A percentile compares a stretch with the other conserved stretches of the same genome.
phyloP scores from a whole-genome alignment of 495 filamentous ascomycete species.

The Cenococcum geophilum region DNA sequence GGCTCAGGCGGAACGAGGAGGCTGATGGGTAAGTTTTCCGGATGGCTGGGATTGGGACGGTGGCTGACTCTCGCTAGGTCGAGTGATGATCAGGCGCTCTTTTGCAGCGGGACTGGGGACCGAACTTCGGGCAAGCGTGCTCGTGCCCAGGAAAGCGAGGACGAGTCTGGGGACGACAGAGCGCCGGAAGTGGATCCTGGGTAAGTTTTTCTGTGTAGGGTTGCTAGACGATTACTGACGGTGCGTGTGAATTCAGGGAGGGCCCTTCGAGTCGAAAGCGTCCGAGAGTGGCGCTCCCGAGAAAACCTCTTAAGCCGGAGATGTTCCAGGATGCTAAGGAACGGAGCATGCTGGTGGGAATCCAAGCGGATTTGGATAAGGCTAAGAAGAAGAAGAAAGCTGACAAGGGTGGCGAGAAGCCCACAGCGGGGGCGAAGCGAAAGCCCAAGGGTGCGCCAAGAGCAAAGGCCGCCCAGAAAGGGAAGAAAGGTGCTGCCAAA shows the following conservation, averaged over 20 bases:
- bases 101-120: too few relatives aligned
- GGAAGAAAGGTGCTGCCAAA: neutral
- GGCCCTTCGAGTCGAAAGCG: conserved; percentile 6
- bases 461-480: neutral
- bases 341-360: conserved; percentile 16
- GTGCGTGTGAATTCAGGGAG: neutral
- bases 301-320: conserved; percentile 11
- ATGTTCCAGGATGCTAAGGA: conserved; percentile 15
- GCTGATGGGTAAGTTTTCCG: neutral
- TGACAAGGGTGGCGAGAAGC: too few relatives aligned
- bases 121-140: too few relatives aligned
- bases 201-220: neutral
- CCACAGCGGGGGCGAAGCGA: conserved; percentile 4
- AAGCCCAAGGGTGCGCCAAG: neutral
- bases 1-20: neutral
- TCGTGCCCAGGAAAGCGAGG: too few relatives aligned
- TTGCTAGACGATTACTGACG: neutral
- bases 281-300: conserved; percentile 7
- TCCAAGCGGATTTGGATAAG: conserved; percentile 13
- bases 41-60: neutral
- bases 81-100: too few relatives aligned
- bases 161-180: neutral
- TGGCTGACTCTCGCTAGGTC: neutral
- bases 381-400: conserved; percentile 17
- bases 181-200: neutral